These are phyloP conservation scores for Gentiana dahurica DNA, from an alignment of 257 asterid species.

Conservation along the genomic window DNA sequence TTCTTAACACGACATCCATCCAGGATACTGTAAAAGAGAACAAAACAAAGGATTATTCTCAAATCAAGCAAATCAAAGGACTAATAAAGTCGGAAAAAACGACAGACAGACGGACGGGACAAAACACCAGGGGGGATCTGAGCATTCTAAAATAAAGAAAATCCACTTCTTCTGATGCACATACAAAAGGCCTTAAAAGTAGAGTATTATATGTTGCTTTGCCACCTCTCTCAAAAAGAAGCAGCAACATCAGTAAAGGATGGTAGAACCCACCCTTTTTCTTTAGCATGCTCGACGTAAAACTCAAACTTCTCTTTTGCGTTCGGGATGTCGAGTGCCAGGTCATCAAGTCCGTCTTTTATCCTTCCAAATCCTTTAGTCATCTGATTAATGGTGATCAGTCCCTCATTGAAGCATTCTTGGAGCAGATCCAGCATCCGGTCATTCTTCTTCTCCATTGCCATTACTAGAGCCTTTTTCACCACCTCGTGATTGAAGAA, in stretches of 20 bases:
- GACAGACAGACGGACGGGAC: neutral
- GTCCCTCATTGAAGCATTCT: slow-evolving; percentile 56
- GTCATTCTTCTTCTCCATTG: slow-evolving; percentile 98
- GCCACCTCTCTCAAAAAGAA: slow-evolving; percentile 11
- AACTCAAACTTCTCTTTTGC: slow-evolving; percentile 67
- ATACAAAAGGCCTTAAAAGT: neutral
- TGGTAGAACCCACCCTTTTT: slow-evolving; percentile 56
- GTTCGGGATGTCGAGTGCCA: slow-evolving; percentile 92
- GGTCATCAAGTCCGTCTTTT: slow-evolving; percentile 82
- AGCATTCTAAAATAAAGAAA: slow-evolving; percentile 7
- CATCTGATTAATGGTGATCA: slow-evolving; percentile 93
- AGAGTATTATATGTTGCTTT: slow-evolving; percentile 7
- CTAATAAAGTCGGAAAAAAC: neutral
- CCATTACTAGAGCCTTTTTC: slow-evolving; percentile 97
- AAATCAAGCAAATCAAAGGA: slow-evolving; percentile 5
- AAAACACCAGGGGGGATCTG: slow-evolving; percentile 9
- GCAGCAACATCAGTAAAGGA: slow-evolving; percentile 14
- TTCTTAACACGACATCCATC: neutral
- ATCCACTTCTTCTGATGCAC: slow-evolving; percentile 14
- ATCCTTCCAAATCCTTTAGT: slow-evolving; percentile 81
- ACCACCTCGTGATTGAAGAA: slow-evolving; percentile 96
- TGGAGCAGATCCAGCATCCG: slow-evolving; percentile 70
- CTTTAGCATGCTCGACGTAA: slow-evolving; percentile 49
- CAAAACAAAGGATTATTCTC: slow-evolving; percentile 7
- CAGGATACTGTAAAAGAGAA: slow-evolving; percentile 4